Conservation (phyloP, 805 yeast genomes). For the Cyberlindnera mycetangii region DNA sequence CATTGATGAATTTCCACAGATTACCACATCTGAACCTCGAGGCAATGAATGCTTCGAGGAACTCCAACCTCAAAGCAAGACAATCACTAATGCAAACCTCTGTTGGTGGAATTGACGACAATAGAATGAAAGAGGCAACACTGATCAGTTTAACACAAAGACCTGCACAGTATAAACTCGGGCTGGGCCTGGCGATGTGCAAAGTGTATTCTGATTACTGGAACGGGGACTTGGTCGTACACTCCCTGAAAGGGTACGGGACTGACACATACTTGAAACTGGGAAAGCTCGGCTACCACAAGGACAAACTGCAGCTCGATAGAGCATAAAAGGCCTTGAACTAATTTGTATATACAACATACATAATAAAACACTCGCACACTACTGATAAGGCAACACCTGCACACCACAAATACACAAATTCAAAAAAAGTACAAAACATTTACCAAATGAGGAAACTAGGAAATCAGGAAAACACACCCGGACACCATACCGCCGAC, state of each 20-base stretch:
- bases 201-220: slow-evolving; percentile 93
- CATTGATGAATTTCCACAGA: slow-evolving; percentile 64
- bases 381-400: too few species aligned
- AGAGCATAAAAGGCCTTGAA: too few species aligned
- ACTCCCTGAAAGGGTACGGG: slow-evolving; percentile 87
- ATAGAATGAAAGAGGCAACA: slow-evolving; percentile 37
- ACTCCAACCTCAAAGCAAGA: slow-evolving; percentile 28
- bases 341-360: too few species aligned
- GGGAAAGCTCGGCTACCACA: slow-evolving; percentile 72
- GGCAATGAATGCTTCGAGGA: slow-evolving; percentile 7
- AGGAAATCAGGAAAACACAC: too few species aligned
- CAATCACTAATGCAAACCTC: slow-evolving; percentile 37
- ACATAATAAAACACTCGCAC: too few species aligned
- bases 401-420: too few species aligned
- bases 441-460: too few species aligned
- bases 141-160: slow-evolving; percentile 64
- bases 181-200: slow-evolving; percentile 90
- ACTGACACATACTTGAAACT: slow-evolving; percentile 81
- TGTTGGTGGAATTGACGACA: slow-evolving; percentile 36
- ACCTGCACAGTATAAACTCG: slow-evolving; percentile 71
- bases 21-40: slow-evolving; percentile 57
- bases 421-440: too few species aligned
- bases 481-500: too few species aligned
- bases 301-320: slow-evolving; percentile 64
- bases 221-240: slow-evolving; percentile 87